A percentile compares a stretch with the other conserved stretches of the same genome.
phyloP scores from a whole-genome alignment of 2,329 filamentous ascomycete species.

The Phialophora tarda region DNA sequence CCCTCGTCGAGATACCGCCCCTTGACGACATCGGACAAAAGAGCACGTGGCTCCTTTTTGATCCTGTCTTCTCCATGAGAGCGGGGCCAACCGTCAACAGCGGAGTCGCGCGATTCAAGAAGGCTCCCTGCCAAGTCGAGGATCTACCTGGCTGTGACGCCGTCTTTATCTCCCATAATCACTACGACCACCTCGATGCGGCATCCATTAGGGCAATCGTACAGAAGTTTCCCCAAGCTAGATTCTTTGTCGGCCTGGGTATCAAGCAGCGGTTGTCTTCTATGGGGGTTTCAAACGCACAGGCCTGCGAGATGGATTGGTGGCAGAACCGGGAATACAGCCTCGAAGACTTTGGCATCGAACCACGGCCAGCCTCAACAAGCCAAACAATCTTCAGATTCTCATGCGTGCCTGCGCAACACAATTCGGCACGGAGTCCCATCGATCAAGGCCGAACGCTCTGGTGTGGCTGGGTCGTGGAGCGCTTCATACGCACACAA shows the following conservation, averaged over 20 bases:
- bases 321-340: slow-evolving; percentile 46
- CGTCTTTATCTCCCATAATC: slow-evolving; percentile 61
- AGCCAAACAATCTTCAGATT: slow-evolving; percentile 21
- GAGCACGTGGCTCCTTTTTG: slow-evolving; percentile 29
- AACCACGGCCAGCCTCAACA: slow-evolving; percentile 28
- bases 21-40: slow-evolving; percentile 5
- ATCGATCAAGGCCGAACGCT: slow-evolving; percentile 50
- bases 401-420: slow-evolving; percentile 45
- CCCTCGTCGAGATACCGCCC: slow-evolving; percentile 28
- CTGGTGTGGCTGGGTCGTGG: slow-evolving; percentile 53
- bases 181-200: slow-evolving; percentile 62
- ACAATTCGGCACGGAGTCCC: slow-evolving; percentile 52
- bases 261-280: slow-evolving; percentile 33
- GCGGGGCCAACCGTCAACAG: slow-evolving; percentile 27
- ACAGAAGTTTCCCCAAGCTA: slow-evolving; percentile 46
- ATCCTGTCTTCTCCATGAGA: slow-evolving; percentile 30
- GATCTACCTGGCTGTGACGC: slow-evolving; percentile 46
- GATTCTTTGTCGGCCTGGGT: slow-evolving; percentile 53
- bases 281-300: slow-evolving; percentile 45
- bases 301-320: slow-evolving; percentile 58
- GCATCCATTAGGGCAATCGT: slow-evolving; percentile 51
- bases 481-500: slow-evolving; percentile 45
- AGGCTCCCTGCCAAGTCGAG: slow-evolving; percentile 26
- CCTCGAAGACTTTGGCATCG: slow-evolving; percentile 34
- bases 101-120: slow-evolving; percentile 25